phyloP scores from a whole-genome alignment of 2,329 filamentous ascomycete species.

The Sporothrix luriei region DNA sequence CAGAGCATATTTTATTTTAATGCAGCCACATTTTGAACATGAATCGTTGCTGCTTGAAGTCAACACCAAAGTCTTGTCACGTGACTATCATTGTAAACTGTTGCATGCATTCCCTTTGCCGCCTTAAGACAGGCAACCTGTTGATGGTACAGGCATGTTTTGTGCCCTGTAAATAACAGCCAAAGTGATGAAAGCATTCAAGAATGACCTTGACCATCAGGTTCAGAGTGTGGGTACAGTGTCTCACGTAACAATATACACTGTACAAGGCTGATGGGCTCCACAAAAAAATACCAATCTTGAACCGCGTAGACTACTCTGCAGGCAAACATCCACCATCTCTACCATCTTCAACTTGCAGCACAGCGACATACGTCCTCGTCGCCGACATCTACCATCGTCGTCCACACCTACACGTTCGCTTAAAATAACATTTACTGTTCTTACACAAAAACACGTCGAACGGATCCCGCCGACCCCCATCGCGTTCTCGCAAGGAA shows the following conservation, averaged over 20 bases:
- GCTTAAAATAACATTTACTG: not conserved
- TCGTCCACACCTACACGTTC: too few relatives aligned
- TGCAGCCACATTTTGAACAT: conserved; percentile 7
- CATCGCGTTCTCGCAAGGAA: not conserved
- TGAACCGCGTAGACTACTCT: conserved; percentile 30
- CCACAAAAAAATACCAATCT: conserved; percentile 30
- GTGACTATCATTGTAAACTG: not conserved
- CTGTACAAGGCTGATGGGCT: conserved; percentile 13
- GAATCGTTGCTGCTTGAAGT: not conserved
- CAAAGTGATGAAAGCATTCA: too few relatives aligned
- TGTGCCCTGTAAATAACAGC: too few relatives aligned
- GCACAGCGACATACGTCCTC: not conserved
- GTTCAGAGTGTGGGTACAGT: not conserved
- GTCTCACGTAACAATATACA: not conserved
- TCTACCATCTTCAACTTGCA: not conserved
- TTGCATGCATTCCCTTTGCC: not conserved
- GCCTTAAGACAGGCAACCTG: too few relatives aligned
- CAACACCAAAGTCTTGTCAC: not conserved
- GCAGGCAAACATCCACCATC: not conserved
- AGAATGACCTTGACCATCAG: too few relatives aligned
- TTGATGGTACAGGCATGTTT: too few relatives aligned
- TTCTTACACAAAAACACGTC: not conserved
- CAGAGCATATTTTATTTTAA: conserved; percentile 24
- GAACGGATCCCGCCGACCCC: too few relatives aligned
- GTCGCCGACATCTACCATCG: not conserved